These are phyloP conservation scores for Scleroderma citrinum DNA, from an alignment of 768 basidiomycete species.

Conservation along the genomic window DNA sequence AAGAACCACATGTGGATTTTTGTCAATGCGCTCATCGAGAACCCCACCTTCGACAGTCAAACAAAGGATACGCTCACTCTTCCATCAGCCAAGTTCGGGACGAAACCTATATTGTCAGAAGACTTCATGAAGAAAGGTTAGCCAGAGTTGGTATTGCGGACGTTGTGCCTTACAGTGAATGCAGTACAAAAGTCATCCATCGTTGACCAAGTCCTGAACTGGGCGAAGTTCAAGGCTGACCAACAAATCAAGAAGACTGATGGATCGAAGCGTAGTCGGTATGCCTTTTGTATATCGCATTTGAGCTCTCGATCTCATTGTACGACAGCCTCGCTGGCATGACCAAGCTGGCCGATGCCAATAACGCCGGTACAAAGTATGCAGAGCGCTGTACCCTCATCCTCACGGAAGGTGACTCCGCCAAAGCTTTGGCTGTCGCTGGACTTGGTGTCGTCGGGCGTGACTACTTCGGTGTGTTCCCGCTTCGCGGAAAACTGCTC, in stretches of 20 bases:
- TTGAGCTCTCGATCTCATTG: conserved; percentile 1
- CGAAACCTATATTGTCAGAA: conserved; percentile 76
- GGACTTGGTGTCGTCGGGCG: conserved; percentile 93
- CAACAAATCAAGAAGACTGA: conserved; percentile 96
- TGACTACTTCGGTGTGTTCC: conserved; percentile 97
- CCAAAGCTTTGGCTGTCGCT: conserved; percentile 93
- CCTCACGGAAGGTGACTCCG: conserved; percentile 98
- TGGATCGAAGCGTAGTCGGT: conserved; percentile 84
- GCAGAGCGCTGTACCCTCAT: conserved; percentile 89
- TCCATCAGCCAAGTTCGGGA: conserved; percentile 83
- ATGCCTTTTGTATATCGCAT: conserved; percentile 14
- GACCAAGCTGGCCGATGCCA: conserved; percentile 92
- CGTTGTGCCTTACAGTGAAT: conserved; percentile 1
- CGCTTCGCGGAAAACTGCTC: conserved; percentile 90
- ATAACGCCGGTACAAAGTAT: conserved; percentile 86
- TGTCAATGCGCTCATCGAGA: conserved; percentile 92
- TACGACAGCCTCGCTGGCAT: conserved; percentile 73
- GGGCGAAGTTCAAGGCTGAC: conserved; percentile 97
- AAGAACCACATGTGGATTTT: conserved; percentile 99
- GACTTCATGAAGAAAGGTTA: conserved; percentile 95
- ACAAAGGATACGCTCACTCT: conserved; percentile 95
- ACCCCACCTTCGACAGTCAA: conserved; percentile 98
- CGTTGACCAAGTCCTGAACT: conserved; percentile 86
- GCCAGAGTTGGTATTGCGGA: conserved; percentile 10
- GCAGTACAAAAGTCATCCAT: conserved; percentile 85